Percentiles rank a stretch among this genome's conserved stretches.
Evolutionary conservation across 1,139 yeast species (phyloP).

Genomic region (Blastobotrys arbuscula): DNA sequence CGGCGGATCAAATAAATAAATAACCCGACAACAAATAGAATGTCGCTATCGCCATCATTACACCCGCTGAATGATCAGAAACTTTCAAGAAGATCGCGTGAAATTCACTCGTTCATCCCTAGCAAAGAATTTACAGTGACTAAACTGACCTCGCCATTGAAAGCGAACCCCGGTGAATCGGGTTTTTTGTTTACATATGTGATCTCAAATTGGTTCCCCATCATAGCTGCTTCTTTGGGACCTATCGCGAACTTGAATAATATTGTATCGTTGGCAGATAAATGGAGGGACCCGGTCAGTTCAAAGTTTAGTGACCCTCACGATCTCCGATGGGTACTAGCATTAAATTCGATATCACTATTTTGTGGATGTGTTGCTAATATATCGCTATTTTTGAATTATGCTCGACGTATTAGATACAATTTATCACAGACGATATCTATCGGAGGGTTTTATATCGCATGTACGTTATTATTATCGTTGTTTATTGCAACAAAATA

Average conservation of each 20-base stretch:
- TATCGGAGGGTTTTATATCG: slow-evolving; percentile 57
- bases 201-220: slow-evolving; percentile 61
- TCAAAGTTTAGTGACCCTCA: neutral
- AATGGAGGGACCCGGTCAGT: slow-evolving; percentile 49
- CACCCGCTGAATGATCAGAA: neutral
- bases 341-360: slow-evolving; percentile 57
- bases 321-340: slow-evolving; percentile 39
- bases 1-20: too few species aligned
- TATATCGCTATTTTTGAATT: slow-evolving; percentile 58
- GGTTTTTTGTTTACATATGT: slow-evolving; percentile 45
- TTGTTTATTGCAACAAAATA: slow-evolving; percentile 40
- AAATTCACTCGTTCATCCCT: slow-evolving; percentile 2
- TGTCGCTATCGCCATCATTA: too few species aligned
- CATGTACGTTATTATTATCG: slow-evolving; percentile 46
- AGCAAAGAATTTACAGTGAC: neutral
- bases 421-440: slow-evolving; percentile 54
- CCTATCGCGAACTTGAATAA: slow-evolving; percentile 73
- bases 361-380: slow-evolving; percentile 63
- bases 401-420: slow-evolving; percentile 53
- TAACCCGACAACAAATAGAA: too few species aligned
- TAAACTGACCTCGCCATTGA: slow-evolving; percentile 1
- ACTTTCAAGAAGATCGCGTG: neutral
- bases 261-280: slow-evolving; percentile 62
- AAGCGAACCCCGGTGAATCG: slow-evolving; percentile 19
- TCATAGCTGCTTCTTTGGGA: slow-evolving; percentile 69